Conservation (phyloP, 768 basidiomycete genomes). For the Pholiota molesta region DNA sequence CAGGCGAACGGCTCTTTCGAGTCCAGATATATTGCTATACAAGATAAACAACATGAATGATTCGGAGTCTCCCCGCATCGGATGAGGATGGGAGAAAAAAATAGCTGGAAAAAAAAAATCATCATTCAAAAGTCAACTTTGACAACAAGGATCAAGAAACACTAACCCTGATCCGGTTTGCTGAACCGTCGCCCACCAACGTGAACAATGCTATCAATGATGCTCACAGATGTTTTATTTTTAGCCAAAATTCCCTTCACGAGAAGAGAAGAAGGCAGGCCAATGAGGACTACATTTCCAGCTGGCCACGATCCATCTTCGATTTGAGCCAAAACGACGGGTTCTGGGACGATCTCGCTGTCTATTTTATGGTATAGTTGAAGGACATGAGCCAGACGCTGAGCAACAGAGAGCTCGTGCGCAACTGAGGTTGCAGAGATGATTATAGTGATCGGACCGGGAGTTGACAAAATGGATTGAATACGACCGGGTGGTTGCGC, state of each 20-base stretch:
- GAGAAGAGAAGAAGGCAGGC: slow-evolving; percentile 38
- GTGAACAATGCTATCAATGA: slow-evolving; percentile 27
- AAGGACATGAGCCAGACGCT: slow-evolving; percentile 70
- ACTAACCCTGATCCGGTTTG: slow-evolving; percentile 32
- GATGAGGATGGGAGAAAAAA: slow-evolving; percentile 73
- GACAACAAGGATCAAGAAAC: neutral
- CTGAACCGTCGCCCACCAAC: slow-evolving; percentile 31
- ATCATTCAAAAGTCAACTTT: neutral
- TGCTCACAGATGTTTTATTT: slow-evolving; percentile 34
- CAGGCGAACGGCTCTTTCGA: slow-evolving; percentile 72
- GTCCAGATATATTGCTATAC: slow-evolving; percentile 53
- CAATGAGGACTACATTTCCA: slow-evolving; percentile 66
- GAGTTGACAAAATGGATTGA: slow-evolving; percentile 63
- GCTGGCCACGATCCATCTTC: slow-evolving; percentile 26
- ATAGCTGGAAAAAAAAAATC: slow-evolving; percentile 37
- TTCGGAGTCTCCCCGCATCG: slow-evolving; percentile 30
- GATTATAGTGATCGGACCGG: slow-evolving; percentile 58
- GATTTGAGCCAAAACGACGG: slow-evolving; percentile 33
- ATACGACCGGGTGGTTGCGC: slow-evolving; percentile 54
- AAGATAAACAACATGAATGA: slow-evolving; percentile 56
- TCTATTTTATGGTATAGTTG: slow-evolving; percentile 73
- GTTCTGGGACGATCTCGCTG: slow-evolving; percentile 53
- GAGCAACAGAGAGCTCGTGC: slow-evolving; percentile 54
- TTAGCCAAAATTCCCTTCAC: slow-evolving; percentile 34
- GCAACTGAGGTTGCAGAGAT: slow-evolving; percentile 35